phyloP scores from a whole-genome alignment of 306 rosid species.

The Trichosanthes cucumerina region DNA sequence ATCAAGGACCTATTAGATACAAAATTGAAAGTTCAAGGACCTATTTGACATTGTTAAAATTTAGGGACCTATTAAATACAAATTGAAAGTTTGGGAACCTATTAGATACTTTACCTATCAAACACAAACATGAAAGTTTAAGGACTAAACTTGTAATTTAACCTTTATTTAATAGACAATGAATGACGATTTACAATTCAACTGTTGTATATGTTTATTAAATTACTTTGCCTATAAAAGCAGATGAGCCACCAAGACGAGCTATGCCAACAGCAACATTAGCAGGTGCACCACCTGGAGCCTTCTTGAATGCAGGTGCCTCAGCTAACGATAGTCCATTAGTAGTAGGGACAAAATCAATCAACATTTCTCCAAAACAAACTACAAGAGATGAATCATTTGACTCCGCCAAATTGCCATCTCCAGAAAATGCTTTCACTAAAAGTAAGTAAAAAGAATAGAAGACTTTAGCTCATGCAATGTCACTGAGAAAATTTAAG shows the following conservation, averaged over 20 bases:
- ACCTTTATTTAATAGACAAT: neutral
- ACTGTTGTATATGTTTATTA: neutral
- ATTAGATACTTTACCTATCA: too few species aligned
- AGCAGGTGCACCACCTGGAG: constrained; percentile 98
- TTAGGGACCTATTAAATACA: too few species aligned
- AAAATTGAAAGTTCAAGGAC: too few species aligned
- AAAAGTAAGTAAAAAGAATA: neutral
- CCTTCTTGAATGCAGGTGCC: constrained; percentile 86
- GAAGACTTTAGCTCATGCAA: constrained; percentile 10
- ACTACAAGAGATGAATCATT: constrained; percentile 76
- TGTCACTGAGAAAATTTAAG: neutral
- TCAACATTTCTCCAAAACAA: constrained; percentile 92
- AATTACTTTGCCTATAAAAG: constrained; percentile 86
- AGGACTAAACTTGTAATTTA: too few species aligned
- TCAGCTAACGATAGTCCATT: constrained; percentile 84
- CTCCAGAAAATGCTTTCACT: constrained; percentile 61
- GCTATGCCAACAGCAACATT: constrained; percentile 95
- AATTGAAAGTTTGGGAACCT: too few species aligned
- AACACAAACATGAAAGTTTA: too few species aligned
- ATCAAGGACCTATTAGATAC: too few species aligned
- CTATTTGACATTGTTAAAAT: too few species aligned
- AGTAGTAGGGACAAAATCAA: constrained; percentile 83
- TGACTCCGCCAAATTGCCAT: constrained; percentile 32
- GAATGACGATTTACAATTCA: neutral
- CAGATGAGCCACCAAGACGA: constrained; percentile 88